These are phyloP conservation scores for Pseudocercospora pini-densiflorae DNA, from an alignment of 2,329 filamentous ascomycete species.

Conservation along the genomic window DNA sequence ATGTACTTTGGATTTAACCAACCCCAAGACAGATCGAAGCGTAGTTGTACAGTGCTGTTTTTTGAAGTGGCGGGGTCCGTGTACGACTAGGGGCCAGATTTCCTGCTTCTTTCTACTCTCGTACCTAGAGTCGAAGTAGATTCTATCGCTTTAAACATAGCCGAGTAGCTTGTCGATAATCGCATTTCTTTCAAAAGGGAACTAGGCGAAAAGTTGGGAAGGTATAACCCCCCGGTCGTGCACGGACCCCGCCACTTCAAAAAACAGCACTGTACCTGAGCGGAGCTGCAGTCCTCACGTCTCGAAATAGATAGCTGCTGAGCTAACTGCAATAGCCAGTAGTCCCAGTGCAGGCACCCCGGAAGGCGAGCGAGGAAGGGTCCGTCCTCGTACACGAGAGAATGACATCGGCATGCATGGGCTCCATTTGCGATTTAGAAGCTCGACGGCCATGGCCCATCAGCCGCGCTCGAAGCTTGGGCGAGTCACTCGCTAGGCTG, in stretches of 20 bases:
- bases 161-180: too few relatives aligned
- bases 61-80: too few relatives aligned
- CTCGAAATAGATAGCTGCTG: slow-evolving; percentile 23
- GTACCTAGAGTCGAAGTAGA: too few relatives aligned
- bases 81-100: too few relatives aligned
- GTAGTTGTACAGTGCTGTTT: too few relatives aligned
- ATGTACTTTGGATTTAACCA: slow-evolving; percentile 4
- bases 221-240: too few relatives aligned
- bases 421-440: slow-evolving; percentile 14
- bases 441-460: slow-evolving; percentile 3
- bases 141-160: too few relatives aligned
- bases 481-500: slow-evolving; percentile 19
- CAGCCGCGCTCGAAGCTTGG: slow-evolving; percentile 4
- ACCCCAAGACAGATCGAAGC: slow-evolving; percentile 16
- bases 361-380: slow-evolving; percentile 21
- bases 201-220: too few relatives aligned
- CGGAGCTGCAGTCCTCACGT: slow-evolving; percentile 20
- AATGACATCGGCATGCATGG: slow-evolving; percentile 26
- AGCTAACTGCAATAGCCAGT: slow-evolving; percentile 6
- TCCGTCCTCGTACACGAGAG: slow-evolving; percentile 17
- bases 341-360: slow-evolving; percentile 13
- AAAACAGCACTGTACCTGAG: too few relatives aligned
- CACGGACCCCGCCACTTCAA: too few relatives aligned
- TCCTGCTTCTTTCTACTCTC: too few relatives aligned
- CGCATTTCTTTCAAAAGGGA: too few relatives aligned